phyloP scores from a whole-genome alignment of 2,329 filamentous ascomycete genomes.

The Diaporthe australafricana region DNA sequence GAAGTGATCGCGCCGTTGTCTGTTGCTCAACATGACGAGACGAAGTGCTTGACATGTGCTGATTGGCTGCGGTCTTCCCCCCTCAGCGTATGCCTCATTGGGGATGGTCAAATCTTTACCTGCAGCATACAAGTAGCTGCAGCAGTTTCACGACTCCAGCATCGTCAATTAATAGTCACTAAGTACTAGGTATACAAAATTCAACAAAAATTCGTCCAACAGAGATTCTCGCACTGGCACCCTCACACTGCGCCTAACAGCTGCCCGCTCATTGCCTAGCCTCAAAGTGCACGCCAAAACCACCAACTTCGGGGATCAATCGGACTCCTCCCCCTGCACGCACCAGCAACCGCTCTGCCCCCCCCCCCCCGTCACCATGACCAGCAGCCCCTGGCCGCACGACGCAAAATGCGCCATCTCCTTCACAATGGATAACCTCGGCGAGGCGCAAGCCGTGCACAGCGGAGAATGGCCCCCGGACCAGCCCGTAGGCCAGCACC shows the following conservation, averaged over 20 bases:
- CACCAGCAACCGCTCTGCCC: not conserved
- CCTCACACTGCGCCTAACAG: no score
- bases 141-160: no score
- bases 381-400: slow-evolving; percentile 42
- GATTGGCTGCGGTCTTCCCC: slow-evolving; percentile 5
- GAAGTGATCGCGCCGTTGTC: not conserved
- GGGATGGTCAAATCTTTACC: not conserved
- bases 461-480: slow-evolving; percentile 39
- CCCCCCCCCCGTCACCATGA: not conserved
- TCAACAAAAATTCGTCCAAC: no score
- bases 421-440: slow-evolving; percentile 49
- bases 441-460: slow-evolving; percentile 47
- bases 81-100: slow-evolving; percentile 2
- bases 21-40: not conserved
- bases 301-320: no score
- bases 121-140: not conserved
- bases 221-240: no score
- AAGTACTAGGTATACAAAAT: not conserved
- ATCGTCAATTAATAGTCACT: no score
- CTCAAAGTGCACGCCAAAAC: no score
- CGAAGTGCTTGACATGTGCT: not conserved
- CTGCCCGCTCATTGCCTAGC: no score
- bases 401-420: slow-evolving; percentile 43
- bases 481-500: slow-evolving; percentile 43
- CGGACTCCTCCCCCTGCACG: not conserved